Percentiles rank a stretch among this genome's conserved stretches.
These are phyloP conservation scores for Brassica juncea DNA, from an alignment of 345 rosid genomes.

Conservation along the genomic window DNA sequence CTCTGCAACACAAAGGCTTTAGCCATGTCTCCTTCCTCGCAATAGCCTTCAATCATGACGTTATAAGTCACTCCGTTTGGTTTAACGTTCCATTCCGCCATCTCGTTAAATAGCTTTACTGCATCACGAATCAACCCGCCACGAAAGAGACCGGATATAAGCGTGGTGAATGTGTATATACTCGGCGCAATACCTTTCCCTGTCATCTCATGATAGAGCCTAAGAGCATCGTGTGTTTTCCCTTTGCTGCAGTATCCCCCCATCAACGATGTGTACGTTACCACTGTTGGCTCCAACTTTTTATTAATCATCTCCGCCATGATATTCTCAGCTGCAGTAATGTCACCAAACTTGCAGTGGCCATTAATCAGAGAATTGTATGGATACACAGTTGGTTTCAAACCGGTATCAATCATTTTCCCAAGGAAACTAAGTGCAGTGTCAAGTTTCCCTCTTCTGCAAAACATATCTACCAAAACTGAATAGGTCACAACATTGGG, in stretches of 20 bases:
- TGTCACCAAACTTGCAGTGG: slow-evolving; percentile 70
- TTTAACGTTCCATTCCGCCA: slow-evolving; percentile 53
- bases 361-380: slow-evolving; percentile 82
- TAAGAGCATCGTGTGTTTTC: slow-evolving; percentile 56
- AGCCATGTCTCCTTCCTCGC: slow-evolving; percentile 53
- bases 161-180: slow-evolving; percentile 65
- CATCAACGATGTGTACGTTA: slow-evolving; percentile 73
- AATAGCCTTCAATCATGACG: slow-evolving; percentile 77
- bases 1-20: slow-evolving; percentile 65
- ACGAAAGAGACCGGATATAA: slow-evolving; percentile 69
- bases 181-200: slow-evolving; percentile 72
- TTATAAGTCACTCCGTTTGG: slow-evolving; percentile 88
- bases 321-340: slow-evolving; percentile 54
- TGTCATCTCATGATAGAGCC: slow-evolving; percentile 82
- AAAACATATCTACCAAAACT: slow-evolving; percentile 74
- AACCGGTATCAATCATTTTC: slow-evolving; percentile 54
- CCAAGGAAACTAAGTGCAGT: slow-evolving; percentile 52
- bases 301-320: slow-evolving; percentile 56
- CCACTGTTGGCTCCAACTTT: slow-evolving; percentile 68
- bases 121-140: slow-evolving; percentile 63
- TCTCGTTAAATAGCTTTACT: slow-evolving; percentile 55
- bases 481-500: slow-evolving; percentile 72
- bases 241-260: slow-evolving; percentile 76
- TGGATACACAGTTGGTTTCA: slow-evolving; percentile 63
- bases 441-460: slow-evolving; percentile 72